Conservation (phyloP, 2,329 filamentous ascomycete genomes). For the Penicillium sp. region DNA sequence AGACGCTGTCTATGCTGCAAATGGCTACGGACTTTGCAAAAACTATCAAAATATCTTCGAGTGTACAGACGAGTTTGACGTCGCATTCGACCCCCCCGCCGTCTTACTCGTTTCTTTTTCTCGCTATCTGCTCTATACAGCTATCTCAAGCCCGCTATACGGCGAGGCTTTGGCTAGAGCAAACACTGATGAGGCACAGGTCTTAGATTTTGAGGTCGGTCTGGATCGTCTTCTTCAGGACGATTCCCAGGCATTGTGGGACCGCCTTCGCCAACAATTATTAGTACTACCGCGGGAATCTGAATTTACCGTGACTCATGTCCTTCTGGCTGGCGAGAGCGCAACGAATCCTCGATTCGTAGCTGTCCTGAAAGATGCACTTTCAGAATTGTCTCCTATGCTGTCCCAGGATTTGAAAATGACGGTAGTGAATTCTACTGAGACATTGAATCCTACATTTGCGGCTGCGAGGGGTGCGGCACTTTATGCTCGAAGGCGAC, state of each 20-base stretch:
- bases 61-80: slow-evolving; percentile 4
- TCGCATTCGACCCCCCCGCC: not conserved
- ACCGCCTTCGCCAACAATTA: slow-evolving; percentile 7
- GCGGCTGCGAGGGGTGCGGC: slow-evolving; percentile 9
- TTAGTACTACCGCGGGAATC: slow-evolving; percentile 3
- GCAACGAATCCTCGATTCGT: slow-evolving; percentile 5
- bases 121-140: slow-evolving; percentile 8
- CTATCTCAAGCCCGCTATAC: not conserved
- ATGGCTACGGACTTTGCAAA: slow-evolving; percentile 7
- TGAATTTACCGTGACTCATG: slow-evolving; percentile 1
- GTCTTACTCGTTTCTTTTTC: slow-evolving; percentile 7
- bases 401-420: not conserved
- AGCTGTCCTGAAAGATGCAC: slow-evolving; percentile 4
- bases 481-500: slow-evolving; percentile 8
- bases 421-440: not conserved
- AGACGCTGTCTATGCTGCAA: slow-evolving; percentile 11
- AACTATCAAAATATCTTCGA: slow-evolving; percentile 8
- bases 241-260: slow-evolving; percentile 2
- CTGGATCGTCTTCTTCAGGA: slow-evolving; percentile 10
- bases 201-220: slow-evolving; percentile 8
- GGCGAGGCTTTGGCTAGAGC: slow-evolving; percentile 4
- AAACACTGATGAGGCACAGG: slow-evolving; percentile 1
- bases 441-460: slow-evolving; percentile 2
- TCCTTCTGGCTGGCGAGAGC: slow-evolving; percentile 12
- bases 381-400: slow-evolving; percentile 1